phyloP scores from a whole-genome alignment of 1,284 basidiomycete genomes.

The Farysia itapuensis region DNA sequence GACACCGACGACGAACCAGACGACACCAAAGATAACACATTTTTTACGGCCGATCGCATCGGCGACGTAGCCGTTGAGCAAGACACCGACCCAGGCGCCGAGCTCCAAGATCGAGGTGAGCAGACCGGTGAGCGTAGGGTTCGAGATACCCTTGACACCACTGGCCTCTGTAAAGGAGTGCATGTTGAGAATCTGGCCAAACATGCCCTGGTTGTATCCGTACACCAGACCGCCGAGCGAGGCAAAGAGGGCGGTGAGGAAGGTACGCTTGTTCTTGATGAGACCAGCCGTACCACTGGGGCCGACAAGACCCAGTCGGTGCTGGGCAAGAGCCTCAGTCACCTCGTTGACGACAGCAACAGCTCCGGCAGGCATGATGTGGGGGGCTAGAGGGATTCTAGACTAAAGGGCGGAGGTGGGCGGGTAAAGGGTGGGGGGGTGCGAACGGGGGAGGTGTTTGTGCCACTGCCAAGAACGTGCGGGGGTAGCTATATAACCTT shows the following conservation, averaged over 20 bases:
- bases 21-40: conserved; percentile 70
- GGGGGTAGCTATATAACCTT: no score
- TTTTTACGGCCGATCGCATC: conserved; percentile 70
- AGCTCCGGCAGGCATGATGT: conserved; percentile 6
- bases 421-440: no score
- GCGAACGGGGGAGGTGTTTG: no score
- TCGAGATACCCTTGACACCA: conserved; percentile 72
- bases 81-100: conserved; percentile 72
- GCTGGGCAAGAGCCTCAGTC: conserved; percentile 19
- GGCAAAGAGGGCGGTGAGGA: conserved; percentile 61
- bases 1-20: conserved; percentile 73
- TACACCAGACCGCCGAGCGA: conserved; percentile 77
- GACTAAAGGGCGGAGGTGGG: no score
- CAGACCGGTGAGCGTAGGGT: conserved; percentile 69
- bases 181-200: conserved; percentile 74
- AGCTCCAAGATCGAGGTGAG: conserved; percentile 76
- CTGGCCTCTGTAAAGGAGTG: conserved; percentile 69
- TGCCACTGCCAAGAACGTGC: no score
- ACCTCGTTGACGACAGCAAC: conserved; percentile 5
- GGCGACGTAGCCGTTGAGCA: conserved; percentile 69
- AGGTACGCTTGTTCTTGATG: conserved; percentile 39
- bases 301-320: conserved; percentile 32
- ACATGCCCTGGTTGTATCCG: conserved; percentile 71
- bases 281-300: conserved; percentile 39
- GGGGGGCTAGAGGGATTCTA: no score